These are phyloP conservation scores for Pterocarpus santalinus DNA, from an alignment of 306 rosid species.

Conservation along the genomic window DNA sequence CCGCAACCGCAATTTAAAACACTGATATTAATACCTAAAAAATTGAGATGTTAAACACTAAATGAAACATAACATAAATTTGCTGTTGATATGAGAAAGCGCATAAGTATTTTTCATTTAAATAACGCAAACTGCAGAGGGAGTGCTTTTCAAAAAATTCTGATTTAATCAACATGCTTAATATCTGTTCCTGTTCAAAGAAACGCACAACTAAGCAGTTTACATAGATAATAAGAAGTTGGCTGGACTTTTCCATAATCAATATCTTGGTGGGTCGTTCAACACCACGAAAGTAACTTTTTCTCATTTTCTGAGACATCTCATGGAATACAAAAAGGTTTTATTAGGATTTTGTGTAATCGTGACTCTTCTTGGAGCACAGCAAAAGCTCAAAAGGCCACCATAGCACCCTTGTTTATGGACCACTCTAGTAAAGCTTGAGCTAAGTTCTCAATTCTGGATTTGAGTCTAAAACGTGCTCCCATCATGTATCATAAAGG, in stretches of 20 bases:
- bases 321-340: slow-evolving; percentile 42
- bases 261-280: slow-evolving; percentile 46
- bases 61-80: slow-evolving; percentile 23
- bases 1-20: no score
- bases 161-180: slow-evolving; percentile 41
- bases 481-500: slow-evolving; percentile 50
- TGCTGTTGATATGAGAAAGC: no score
- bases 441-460: neutral
- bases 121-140: neutral
- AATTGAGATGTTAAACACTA: no score
- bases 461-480: slow-evolving; percentile 47
- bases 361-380: slow-evolving; percentile 40
- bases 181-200: slow-evolving; percentile 44
- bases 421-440: slow-evolving; percentile 42
- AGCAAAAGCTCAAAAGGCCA: slow-evolving; percentile 41
- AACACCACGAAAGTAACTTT: slow-evolving; percentile 52
- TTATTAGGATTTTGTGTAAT: slow-evolving; percentile 26
- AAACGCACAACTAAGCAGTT: slow-evolving; percentile 46
- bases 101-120: no score
- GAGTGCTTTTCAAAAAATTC: slow-evolving; percentile 19
- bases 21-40: no score
- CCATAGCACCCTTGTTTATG: slow-evolving; percentile 28
- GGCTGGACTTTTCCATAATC: slow-evolving; percentile 35
- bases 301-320: slow-evolving; percentile 17
- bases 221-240: slow-evolving; percentile 44